These are phyloP conservation scores for Arthrobotrys musiformis DNA, from an alignment of 2,329 filamentous ascomycete species.

Conservation along the genomic window DNA sequence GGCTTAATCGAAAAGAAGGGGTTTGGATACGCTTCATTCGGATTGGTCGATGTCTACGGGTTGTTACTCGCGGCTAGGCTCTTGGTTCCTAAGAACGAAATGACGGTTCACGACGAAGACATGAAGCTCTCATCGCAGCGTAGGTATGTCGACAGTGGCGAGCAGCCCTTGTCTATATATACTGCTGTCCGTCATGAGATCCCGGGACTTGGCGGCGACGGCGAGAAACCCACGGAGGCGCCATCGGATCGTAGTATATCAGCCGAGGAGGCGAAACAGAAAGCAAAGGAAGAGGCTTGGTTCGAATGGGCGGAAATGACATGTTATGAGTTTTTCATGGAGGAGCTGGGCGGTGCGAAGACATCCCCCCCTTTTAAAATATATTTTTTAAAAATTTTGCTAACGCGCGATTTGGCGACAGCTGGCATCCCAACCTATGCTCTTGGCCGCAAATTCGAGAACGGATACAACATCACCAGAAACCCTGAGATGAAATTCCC, in stretches of 20 bases:
- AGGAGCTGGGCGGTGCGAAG: conserved; percentile 69
- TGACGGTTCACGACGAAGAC: conserved; percentile 79
- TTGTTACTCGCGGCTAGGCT: conserved; percentile 84
- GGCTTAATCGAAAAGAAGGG: conserved; percentile 92
- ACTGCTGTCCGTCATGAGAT: conserved; percentile 96
- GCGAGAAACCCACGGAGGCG: conserved; percentile 61
- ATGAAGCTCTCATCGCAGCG: conserved; percentile 92
- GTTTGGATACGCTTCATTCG: conserved; percentile 81
- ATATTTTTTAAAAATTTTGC: too few species aligned
- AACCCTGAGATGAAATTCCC: conserved; percentile 87
- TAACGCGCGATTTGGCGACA: neutral
- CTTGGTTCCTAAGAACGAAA: conserved; percentile 84
- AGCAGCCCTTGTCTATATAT: conserved; percentile 91
- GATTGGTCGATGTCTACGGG: conserved; percentile 92
- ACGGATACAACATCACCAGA: conserved; percentile 74
- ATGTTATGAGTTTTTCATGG: conserved; percentile 94
- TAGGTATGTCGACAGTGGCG: conserved; percentile 78
- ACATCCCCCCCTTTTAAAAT: neutral
- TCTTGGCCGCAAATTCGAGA: conserved; percentile 81
- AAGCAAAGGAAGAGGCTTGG: conserved; percentile 70
- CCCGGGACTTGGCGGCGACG: conserved; percentile 70
- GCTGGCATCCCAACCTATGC: conserved; percentile 97
- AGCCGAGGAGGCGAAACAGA: conserved; percentile 67
- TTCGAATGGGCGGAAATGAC: conserved; percentile 99
- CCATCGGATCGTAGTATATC: conserved; percentile 58